Percentiles rank a stretch among this genome's conserved stretches.
Evolutionary conservation across 192 early-diverging fungal species (phyloP).

Genomic region (Backusella sp.): DNA sequence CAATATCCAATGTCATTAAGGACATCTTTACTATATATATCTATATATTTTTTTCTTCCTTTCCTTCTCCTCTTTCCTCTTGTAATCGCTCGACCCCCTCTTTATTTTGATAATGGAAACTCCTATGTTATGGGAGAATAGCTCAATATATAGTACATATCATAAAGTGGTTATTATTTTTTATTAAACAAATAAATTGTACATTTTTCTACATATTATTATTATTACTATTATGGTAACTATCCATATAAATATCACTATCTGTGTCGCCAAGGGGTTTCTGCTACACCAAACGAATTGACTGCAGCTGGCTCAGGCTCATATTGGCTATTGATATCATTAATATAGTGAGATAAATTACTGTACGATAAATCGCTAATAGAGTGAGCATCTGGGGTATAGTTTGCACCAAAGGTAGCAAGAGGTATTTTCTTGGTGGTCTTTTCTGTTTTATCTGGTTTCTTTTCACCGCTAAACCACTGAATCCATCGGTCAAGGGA

Average conservation of each 20-base stretch:
- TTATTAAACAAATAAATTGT: constrained; percentile 1
- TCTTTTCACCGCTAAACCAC: constrained; percentile 22
- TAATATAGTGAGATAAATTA: neutral
- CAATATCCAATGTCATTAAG: constrained; percentile 31
- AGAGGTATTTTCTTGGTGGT: neutral
- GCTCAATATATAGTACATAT: neutral
- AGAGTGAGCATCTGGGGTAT: neutral
- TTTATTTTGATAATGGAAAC: neutral
- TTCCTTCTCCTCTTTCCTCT: neutral
- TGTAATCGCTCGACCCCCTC: neutral
- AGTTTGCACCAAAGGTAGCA: constrained; percentile 2
- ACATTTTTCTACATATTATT: neutral
- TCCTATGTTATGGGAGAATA: neutral
- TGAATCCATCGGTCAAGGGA: constrained; percentile 24
- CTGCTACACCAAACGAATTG: neutral
- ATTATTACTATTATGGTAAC: neutral
- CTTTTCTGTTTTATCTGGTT: neutral
- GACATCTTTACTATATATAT: too few relatives aligned
- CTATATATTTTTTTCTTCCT: neutral
- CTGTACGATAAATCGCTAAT: neutral
- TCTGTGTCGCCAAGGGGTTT: neutral
- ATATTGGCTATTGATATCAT: neutral
- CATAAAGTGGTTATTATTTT: neutral
- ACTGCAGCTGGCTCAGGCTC: neutral
- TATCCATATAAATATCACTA: neutral